Evolutionary conservation across 306 rosid genomes (phyloP), one percentile per base, ranked within the genome.

Genomic region (Medicago ruthenica): DNA sequence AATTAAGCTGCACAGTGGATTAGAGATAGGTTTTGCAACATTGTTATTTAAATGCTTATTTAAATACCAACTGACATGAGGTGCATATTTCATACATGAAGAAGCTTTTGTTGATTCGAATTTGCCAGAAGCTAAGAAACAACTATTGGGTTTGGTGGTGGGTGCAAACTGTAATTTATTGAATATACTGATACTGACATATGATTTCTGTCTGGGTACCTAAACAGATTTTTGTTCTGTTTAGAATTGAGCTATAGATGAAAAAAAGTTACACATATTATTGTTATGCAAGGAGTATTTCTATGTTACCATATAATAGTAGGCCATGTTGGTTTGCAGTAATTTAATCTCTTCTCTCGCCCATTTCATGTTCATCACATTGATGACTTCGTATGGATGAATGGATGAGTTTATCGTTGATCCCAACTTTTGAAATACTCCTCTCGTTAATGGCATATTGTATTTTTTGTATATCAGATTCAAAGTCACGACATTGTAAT

Each of bases 391-490:
- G 21, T 20, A 36, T 10, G 58, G 45, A 51, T 71, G 44, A 8
- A 63, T 24, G 21, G 21, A 65, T 51, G 48, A 78, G 22, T 77
- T 59, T 36, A 45, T 60, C 53, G 55, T 36, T 70, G 54, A 41
- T 64, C 51, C 67, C 51, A 40, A 21, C 14, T 27, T 12, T 71
- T 53, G 6, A 31, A 16, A 1, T 58, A 65, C 64, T 39, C 47
- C 12, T 62, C 24, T 72, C 41, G 9, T 75, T 68, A 24, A 67
- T 74, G 40, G 31, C 62, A 18, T 40, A 27, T 31, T 12, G 6
- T 67, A 18, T 22, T 50, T 22, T 50, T 70, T 75, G 72, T 22
- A 59, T 67, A 59, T 80, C 53, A 48, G 64, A 57, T 57, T 59
- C 17, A 2, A 44, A 74, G 45, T 3, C 54, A 57, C 39, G 58